Percentiles rank a stretch among this genome's conserved stretches.
Conservation (phyloP, 225 moss, liverwort and hornwort genomes). For the Pleurozium schreberi region DNA sequence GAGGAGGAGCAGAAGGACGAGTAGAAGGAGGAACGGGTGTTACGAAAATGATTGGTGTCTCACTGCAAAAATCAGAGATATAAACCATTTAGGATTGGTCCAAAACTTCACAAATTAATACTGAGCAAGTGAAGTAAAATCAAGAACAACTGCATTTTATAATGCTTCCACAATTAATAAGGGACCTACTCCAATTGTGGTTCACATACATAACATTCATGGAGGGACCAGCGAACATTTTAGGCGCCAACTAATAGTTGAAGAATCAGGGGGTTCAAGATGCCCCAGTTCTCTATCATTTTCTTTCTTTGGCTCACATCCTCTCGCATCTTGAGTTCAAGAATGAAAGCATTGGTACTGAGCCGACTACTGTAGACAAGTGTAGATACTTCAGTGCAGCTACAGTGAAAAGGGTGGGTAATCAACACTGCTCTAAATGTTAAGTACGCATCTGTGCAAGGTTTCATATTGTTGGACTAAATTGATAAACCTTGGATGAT, state of each 20-base stretch:
- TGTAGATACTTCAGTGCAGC: not conserved
- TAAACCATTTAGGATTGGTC: not conserved
- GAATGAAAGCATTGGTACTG: not conserved
- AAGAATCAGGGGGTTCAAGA: not conserved
- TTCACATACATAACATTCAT: not conserved
- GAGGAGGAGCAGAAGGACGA: constrained; percentile 4
- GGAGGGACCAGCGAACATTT: not conserved
- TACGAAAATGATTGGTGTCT: constrained; percentile 32
- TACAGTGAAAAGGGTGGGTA: not conserved
- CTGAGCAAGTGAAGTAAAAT: not conserved
- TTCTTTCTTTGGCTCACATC: not conserved
- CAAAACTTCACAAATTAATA: not conserved
- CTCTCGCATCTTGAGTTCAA: not conserved
- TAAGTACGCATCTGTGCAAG: not conserved
- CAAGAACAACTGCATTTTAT: not conserved
- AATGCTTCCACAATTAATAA: not conserved
- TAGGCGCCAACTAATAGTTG: not conserved
- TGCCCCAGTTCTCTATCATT: not conserved
- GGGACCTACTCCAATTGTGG: not conserved
- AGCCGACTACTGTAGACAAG: not conserved
- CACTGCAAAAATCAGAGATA: constrained; percentile 4
- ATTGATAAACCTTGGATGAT: not conserved
- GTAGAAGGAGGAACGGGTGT: constrained; percentile 15
- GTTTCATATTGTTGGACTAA: not conserved
- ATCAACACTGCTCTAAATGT: not conserved